These are phyloP conservation scores for Candida anglica DNA, from an alignment of 805 yeast species.

Conservation along the genomic window DNA sequence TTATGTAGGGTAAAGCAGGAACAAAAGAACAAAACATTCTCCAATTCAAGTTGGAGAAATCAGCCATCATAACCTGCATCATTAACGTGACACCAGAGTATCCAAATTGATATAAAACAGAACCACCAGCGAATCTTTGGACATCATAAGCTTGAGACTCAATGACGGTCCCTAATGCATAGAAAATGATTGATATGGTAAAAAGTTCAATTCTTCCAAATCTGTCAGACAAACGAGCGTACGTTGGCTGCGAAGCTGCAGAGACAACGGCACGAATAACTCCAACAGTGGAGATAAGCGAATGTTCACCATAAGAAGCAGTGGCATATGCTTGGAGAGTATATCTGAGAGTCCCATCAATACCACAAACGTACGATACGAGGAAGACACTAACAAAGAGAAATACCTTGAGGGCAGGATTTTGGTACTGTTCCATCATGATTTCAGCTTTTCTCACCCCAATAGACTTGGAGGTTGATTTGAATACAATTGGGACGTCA, in stretches of 20 bases:
- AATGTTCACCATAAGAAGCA: constrained; percentile 47
- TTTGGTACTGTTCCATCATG: constrained; percentile 44
- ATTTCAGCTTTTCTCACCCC: constrained; percentile 59
- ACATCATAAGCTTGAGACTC: too few relatives aligned
- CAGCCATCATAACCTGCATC: constrained; percentile 57
- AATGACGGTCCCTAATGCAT: constrained; percentile 61
- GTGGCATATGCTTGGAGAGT: constrained; percentile 51
- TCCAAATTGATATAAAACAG: constrained; percentile 47
- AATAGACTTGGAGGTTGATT: constrained; percentile 24
- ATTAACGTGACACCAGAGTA: constrained; percentile 61
- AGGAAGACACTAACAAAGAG: constrained; percentile 49
- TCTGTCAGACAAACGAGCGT: constrained; percentile 61
- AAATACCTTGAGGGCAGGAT: constrained; percentile 28
- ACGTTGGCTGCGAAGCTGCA: constrained; percentile 65
- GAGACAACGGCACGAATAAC: constrained; percentile 58
- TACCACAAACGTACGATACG: constrained; percentile 55
- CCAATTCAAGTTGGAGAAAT: constrained; percentile 66
- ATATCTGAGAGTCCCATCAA: constrained; percentile 18
- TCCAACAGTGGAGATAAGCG: constrained; percentile 55
- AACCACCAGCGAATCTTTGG: too few relatives aligned
- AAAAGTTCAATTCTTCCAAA: constrained; percentile 60
- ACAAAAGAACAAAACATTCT: constrained; percentile 61
- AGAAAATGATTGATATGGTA: constrained; percentile 47
- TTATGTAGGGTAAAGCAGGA: constrained; percentile 69
- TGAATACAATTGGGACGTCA: neutral